Base-by-base conservation (phyloP, 441 rosid genomes). In the Bruguiera hainesii region DNA sequence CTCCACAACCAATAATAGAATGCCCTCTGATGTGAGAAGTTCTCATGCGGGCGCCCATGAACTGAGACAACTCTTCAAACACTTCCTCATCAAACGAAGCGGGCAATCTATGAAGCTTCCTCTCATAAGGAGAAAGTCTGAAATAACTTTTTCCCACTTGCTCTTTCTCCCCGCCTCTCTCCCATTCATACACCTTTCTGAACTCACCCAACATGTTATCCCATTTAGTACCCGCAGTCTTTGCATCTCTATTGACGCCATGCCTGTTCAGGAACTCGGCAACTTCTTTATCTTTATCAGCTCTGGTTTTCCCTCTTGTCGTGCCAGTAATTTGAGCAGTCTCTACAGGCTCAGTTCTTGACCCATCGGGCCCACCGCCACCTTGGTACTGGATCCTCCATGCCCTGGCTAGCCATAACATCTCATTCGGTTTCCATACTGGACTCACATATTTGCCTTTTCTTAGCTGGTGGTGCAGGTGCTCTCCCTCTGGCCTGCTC, bases 181-280 rank as follows among this genome's bases (percentile, higher is more conserved):
- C 99, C 99, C 99, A 94, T 51, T 94, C 99, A 67, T 83, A 82
- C 2, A 94, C 99, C 70, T 91, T 94, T 71, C 98, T 82, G 39
- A 91, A 94, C 77, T 94, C 99, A 18, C 99, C 99, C 64, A 94
- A 79, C 99, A 94, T 94, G 73, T 94, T 94, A 75, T 94, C 98
- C 98, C 98, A 94, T 68, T 94, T 94, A 13, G 98, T 94, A 30
- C 97, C 97, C n/a, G 98, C 96, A 10, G 96, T 94, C 75, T 94
- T 94, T 1, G 97, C 83, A 69, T 94, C 98, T 65, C 99, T 80
- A 66, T 81, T 87, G n/a, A 94, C 76, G 5, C 96, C 98, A 19
- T 94, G 93, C 28, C 78, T 81, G 77, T 85, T 87, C 69, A 94
- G 66, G 71, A 77, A 94, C 69, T 88, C 99, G 0, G 98, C 98